phyloP scores from a whole-genome alignment of 176 grass and related monocot genomes.

The maize (Zea mays) region Zm-B73-REFERENCE-NAM-5.0 NC_050101.1:129416001-129416500 shows the following conservation, averaged over 20 bases:
- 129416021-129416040: constrained; percentile 36
- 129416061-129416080: constrained; percentile 40
- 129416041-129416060: constrained; percentile 36
- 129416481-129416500: background rate
- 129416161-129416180: constrained; percentile 63
- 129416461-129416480: background rate
- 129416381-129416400: constrained; percentile 42
- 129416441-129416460: constrained; percentile 14
- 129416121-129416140: constrained; percentile 64
- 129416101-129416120: constrained; percentile 66
- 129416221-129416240: constrained; percentile 69
- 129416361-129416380: constrained; percentile 70
- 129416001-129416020: constrained; percentile 35
- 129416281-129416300: constrained; percentile 47
- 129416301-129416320: constrained; percentile 63
- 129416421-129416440: constrained; percentile 36
- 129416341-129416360: constrained; percentile 87
- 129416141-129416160: constrained; percentile 96
- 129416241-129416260: constrained; percentile 68
- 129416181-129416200: constrained; percentile 88
- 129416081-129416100: constrained; percentile 49
- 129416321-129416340: constrained; percentile 64
- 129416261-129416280: constrained; percentile 45
- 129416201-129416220: constrained; percentile 55
- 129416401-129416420: constrained; percentile 25